Percentiles rank a stretch among this genome's conserved stretches.
Evolutionary conservation across 2,329 filamentous ascomycete genomes (phyloP).

Genomic region (Trichoderma atroviride): DNA sequence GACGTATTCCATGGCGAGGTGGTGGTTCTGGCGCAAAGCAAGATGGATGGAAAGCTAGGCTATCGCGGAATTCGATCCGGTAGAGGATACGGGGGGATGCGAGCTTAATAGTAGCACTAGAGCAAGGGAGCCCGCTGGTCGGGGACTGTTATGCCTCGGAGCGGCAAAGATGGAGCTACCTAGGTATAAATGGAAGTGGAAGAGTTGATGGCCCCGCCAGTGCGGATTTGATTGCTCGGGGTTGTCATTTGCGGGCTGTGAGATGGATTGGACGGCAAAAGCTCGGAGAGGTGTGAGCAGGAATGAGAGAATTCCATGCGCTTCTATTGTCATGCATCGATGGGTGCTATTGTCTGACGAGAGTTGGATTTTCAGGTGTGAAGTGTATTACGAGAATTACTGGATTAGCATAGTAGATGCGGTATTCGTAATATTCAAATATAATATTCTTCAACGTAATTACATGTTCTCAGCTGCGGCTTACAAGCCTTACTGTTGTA

Average conservation of each 20-base stretch:
- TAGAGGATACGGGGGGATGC: not conserved
- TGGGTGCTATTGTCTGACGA: not conserved
- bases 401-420: not conserved
- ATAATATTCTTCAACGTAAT: no score
- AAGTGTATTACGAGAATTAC: not conserved
- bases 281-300: not conserved
- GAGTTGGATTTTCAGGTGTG: no score
- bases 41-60: not conserved
- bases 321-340: not conserved
- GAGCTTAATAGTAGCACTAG: not conserved
- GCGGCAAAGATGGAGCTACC: not conserved
- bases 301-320: not conserved
- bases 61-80: not conserved
- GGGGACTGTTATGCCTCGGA: not conserved
- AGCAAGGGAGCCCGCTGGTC: not conserved
- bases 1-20: constrained; percentile 56
- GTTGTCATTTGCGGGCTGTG: not conserved
- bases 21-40: not conserved
- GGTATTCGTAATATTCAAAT: not conserved
- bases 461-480: no score
- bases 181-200: not conserved
- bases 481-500: no score
- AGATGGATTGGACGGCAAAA: not conserved
- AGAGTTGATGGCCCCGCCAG: not conserved
- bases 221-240: not conserved